These are phyloP conservation scores for Citrus trifoliata DNA, from an alignment of 345 rosid genomes.

Conservation along the genomic window DNA sequence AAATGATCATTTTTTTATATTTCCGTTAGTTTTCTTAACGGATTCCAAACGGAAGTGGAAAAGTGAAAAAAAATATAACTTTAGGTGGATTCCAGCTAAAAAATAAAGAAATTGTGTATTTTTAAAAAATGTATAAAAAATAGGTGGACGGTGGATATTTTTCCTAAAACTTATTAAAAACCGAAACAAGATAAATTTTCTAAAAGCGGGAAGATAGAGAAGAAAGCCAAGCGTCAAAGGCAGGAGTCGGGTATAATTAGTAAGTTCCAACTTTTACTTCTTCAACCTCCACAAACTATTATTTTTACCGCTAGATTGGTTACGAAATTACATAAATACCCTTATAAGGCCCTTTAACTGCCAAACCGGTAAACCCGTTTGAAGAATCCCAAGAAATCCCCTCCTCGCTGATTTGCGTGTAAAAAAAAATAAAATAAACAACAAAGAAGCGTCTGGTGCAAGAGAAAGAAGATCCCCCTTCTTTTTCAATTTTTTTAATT, in stretches of 20 bases:
- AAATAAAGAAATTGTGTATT: too few species aligned
- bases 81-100: too few species aligned
- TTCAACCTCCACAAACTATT: background rate
- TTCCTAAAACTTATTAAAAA: too few species aligned
- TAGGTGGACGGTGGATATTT: too few species aligned
- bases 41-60: too few species aligned
- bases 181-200: background rate
- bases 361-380: slow-evolving; percentile 19
- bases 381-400: slow-evolving; percentile 27
- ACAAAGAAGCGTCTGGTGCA: slow-evolving; percentile 43
- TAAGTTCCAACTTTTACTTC: background rate
- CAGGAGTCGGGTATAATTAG: background rate
- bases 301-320: background rate
- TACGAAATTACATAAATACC: background rate
- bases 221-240: background rate
- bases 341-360: background rate
- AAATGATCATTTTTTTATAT: too few species aligned
- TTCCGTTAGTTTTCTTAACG: too few species aligned
- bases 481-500: background rate
- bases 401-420: slow-evolving; percentile 18
- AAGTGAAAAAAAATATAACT: too few species aligned
- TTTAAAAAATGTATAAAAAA: too few species aligned
- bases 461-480: slow-evolving; percentile 49
- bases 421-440: background rate
- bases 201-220: background rate